Evolutionary conservation across 1,284 basidiomycete genomes (phyloP), one percentile per base, ranked within the genome.

Genomic region (Fomes fomentarius): DNA sequence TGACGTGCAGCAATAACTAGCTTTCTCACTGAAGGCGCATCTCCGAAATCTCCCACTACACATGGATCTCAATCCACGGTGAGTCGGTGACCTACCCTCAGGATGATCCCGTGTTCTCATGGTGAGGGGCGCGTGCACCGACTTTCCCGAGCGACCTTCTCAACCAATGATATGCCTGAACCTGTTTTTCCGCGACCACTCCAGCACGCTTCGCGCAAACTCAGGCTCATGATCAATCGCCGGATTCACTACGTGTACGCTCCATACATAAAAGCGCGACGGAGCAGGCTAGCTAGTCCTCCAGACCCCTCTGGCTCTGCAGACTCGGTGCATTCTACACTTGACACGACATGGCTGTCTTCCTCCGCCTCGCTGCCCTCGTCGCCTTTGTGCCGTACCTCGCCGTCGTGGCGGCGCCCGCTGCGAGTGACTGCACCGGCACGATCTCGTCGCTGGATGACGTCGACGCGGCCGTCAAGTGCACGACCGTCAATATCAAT

Each of bases 401-500:
- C n/a, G n/a, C n/a, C n/a, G 30, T 54, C 26, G 19, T 57, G 19
- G 60, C 57, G 8, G 51, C 56, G 10, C 56, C 61, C 34, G 39
- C 53, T 1, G 55, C 58, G 24, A 60, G 30, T 37, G 53, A 53
- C 19, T 74, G 74, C 50, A 64, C 66, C 1, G 70, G 72, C 28
- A 69, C 63, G 2, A 74, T 74, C 50, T 61, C 69, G 24, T 74
- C 74, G 2, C 47, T 74, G 22, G 47, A 50, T 44, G 72, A 74
- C 44, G 72, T 74, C 34, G 50, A 17, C 49, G 37, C 31, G 43
- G 72, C 72, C 7, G 63, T 70, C 28, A 42, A 64, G 57, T 74
- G 72, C 46, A 65, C 54, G 17, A 74, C 66, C 2, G 66, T 75
- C 46, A 71, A 73, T 54, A 73, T 75, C 57, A 55, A 71, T 19